Evolutionary conservation across 768 basidiomycete genomes (phyloP).

Genomic region (Lepiota venenata): DNA sequence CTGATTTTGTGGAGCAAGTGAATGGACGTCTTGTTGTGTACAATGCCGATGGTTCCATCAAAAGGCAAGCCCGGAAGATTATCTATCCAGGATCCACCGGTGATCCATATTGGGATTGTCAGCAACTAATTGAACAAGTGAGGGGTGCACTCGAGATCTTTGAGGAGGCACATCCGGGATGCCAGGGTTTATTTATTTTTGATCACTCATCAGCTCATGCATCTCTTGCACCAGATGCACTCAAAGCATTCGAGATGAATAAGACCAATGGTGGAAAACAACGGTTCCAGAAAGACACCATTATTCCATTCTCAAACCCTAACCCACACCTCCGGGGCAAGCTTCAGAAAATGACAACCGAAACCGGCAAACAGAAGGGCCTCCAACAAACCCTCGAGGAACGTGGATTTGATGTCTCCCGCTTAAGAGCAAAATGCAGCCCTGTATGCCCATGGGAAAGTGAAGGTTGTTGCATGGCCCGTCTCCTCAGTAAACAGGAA

Average conservation of each 20-base stretch:
- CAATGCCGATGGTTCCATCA: slow-evolving; percentile 21
- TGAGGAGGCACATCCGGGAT: slow-evolving; percentile 30
- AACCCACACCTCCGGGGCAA: slow-evolving; percentile 19
- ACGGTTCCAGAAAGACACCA: slow-evolving; percentile 26
- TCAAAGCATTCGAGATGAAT: slow-evolving; percentile 42
- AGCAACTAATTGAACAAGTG: slow-evolving; percentile 31
- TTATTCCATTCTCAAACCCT: slow-evolving; percentile 36
- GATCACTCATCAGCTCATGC: slow-evolving; percentile 42
- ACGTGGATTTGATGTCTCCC: slow-evolving; percentile 31
- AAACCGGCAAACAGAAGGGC: slow-evolving; percentile 30
- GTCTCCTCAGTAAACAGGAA: slow-evolving; percentile 31
- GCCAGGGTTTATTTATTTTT: slow-evolving; percentile 32
- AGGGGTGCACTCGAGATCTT: slow-evolving; percentile 30
- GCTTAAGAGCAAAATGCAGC: slow-evolving; percentile 11
- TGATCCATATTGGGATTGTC: slow-evolving; percentile 36
- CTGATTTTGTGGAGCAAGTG: slow-evolving; percentile 34
- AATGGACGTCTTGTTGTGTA: slow-evolving; percentile 26
- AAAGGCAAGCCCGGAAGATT: slow-evolving; percentile 28
- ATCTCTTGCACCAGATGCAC: slow-evolving; percentile 31
- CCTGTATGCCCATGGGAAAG: slow-evolving; percentile 8
- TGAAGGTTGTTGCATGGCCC: slow-evolving; percentile 28
- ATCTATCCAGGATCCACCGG: slow-evolving; percentile 34
- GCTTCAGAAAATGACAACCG: slow-evolving; percentile 31
- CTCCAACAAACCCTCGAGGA: slow-evolving; percentile 32
- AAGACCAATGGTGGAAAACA: slow-evolving; percentile 37